These are phyloP conservation scores for Candida schatavii DNA, from an alignment of 805 yeast genomes.

Conservation along the genomic window DNA sequence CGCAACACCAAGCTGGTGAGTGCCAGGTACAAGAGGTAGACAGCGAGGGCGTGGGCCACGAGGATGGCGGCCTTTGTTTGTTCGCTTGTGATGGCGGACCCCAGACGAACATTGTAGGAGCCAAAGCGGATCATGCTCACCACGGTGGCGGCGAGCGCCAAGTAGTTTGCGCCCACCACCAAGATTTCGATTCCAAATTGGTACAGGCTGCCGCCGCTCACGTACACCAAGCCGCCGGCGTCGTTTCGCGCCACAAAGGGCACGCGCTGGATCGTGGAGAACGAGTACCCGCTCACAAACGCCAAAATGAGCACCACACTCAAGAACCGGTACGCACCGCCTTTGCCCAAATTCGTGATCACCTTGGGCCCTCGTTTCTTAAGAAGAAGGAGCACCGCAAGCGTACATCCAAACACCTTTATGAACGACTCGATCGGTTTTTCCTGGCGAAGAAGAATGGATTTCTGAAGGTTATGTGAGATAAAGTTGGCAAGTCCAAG, in stretches of 20 bases:
- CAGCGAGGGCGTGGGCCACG: conserved; percentile 17
- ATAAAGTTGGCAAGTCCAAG: conserved; percentile 54
- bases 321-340: conserved; percentile 20
- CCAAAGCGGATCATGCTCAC: conserved; percentile 40
- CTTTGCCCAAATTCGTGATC: conserved; percentile 17
- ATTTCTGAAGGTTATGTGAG: conserved; percentile 42
- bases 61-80: conserved; percentile 17
- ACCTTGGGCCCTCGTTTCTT: conserved; percentile 45
- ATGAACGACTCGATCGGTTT: conserved; percentile 41
- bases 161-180: conserved; percentile 50
- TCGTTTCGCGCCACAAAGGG: conserved; percentile 60
- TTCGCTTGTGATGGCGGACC: conserved; percentile 17
- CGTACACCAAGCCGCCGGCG: conserved; percentile 48
- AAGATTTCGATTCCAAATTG: conserved; percentile 71
- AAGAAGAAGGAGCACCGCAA: conserved; percentile 42
- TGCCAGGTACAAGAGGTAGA: conserved; percentile 40
- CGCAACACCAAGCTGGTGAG: conserved; percentile 43
- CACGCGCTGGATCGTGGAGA: conserved; percentile 54
- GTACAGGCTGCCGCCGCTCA: conserved; percentile 63
- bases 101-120: conserved; percentile 22
- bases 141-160: conserved; percentile 41
- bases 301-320: conserved; percentile 41
- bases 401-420: conserved; percentile 44
- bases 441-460: conserved; percentile 40
- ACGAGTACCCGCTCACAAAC: conserved; percentile 63